phyloP scores from a whole-genome alignment of 345 rosid species.

The Gossypium raimondii region DNA sequence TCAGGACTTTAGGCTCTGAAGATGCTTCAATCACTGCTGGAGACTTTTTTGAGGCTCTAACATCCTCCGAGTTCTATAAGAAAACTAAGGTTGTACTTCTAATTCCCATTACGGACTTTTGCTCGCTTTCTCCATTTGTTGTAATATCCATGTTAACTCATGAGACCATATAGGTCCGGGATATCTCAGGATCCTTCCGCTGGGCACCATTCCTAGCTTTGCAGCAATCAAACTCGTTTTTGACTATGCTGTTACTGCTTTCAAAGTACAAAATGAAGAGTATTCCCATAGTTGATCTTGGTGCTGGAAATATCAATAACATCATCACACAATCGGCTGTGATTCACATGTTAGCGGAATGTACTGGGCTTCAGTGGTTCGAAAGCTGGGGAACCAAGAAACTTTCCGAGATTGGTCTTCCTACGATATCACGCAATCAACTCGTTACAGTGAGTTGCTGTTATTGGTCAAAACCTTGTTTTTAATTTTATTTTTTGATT shows the following conservation, averaged over 20 bases:
- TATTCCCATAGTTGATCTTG: slow-evolving; percentile 79
- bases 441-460: slow-evolving; percentile 51
- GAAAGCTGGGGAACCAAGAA: slow-evolving; percentile 91
- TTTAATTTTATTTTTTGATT: too few relatives aligned
- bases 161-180: slow-evolving; percentile 63
- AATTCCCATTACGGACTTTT: neutral
- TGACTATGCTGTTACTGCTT: slow-evolving; percentile 89
- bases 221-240: slow-evolving; percentile 80
- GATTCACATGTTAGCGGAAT: slow-evolving; percentile 96
- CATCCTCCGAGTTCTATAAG: slow-evolving; percentile 75
- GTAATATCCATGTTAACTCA: slow-evolving; percentile 10
- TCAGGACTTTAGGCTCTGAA: slow-evolving; percentile 51
- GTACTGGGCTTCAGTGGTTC: slow-evolving; percentile 90
- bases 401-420: slow-evolving; percentile 88
- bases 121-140: neutral
- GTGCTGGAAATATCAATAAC: slow-evolving; percentile 70
- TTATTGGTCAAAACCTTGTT: too few relatives aligned
- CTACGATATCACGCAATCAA: slow-evolving; percentile 44
- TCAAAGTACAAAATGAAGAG: slow-evolving; percentile 99
- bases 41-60: slow-evolving; percentile 77
- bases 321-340: slow-evolving; percentile 92
- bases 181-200: slow-evolving; percentile 91
- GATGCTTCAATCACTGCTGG: slow-evolving; percentile 82
- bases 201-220: slow-evolving; percentile 99
- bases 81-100: slow-evolving; percentile 56